These are phyloP conservation scores for Pseudogymnoascus destructans DNA, from an alignment of 2,329 filamentous ascomycete genomes.

Conservation along the genomic window DNA sequence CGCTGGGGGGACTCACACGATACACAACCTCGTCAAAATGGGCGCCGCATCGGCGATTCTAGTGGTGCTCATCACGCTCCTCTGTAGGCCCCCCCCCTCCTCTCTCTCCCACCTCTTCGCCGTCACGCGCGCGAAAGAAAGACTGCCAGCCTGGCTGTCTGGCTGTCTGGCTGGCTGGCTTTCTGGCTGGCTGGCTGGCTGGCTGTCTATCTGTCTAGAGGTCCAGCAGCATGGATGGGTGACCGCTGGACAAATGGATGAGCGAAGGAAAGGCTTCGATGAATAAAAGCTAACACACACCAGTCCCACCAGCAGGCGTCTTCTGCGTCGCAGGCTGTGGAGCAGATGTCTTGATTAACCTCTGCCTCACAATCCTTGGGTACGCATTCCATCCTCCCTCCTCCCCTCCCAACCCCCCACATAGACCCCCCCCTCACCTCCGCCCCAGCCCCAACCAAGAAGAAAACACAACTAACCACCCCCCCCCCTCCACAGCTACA, in stretches of 20 bases:
- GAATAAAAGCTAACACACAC: not conserved
- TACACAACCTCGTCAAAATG: too few relatives aligned
- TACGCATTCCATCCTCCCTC: slow-evolving; percentile 19
- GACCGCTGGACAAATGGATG: too few relatives aligned
- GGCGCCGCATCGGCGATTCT: slow-evolving; percentile 28
- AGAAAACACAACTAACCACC: not conserved
- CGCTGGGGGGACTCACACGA: too few relatives aligned
- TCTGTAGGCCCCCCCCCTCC: slow-evolving; percentile 27
- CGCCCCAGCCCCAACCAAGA: not conserved
- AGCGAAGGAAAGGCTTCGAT: not conserved
- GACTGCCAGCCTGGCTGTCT: too few relatives aligned
- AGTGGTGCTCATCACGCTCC: slow-evolving; percentile 33
- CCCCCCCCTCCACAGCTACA: slow-evolving; percentile 16
- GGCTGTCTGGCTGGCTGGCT: not conserved
- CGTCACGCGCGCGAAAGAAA: too few relatives aligned
- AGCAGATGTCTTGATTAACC: slow-evolving; percentile 31
- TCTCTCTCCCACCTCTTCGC: not conserved
- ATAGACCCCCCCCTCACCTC: not conserved
- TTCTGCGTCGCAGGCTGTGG: slow-evolving; percentile 29
- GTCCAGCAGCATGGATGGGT: too few relatives aligned
- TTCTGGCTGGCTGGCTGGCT: not conserved
- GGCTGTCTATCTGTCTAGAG: too few relatives aligned
- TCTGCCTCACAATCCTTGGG: slow-evolving; percentile 27
- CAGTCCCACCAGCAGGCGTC: slow-evolving; percentile 30
- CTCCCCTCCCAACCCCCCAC: too few relatives aligned